phyloP scores from a whole-genome alignment of 306 rosid genomes.

The Sphenostylis stenocarpa region DNA sequence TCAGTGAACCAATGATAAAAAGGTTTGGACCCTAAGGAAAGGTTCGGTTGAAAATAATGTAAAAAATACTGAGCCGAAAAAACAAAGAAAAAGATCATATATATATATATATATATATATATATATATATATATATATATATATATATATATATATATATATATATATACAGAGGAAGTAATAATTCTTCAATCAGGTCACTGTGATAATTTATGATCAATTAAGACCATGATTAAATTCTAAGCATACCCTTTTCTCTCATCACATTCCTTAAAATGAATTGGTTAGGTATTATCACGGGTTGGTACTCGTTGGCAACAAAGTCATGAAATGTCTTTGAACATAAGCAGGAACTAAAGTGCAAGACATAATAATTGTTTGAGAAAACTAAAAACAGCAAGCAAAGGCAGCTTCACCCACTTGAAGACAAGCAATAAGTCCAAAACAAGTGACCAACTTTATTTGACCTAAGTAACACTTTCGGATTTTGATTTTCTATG shows the following conservation, averaged over 20 bases:
- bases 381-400: neutral
- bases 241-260: neutral
- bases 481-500: constrained; percentile 11
- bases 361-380: constrained; percentile 1
- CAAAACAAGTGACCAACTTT: neutral
- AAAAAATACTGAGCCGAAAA: too few species aligned
- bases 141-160: too few species aligned
- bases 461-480: neutral
- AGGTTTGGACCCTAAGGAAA: too few species aligned
- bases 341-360: constrained; percentile 11
- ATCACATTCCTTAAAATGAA: neutral
- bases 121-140: too few species aligned
- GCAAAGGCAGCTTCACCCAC: constrained; percentile 12
- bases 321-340: constrained; percentile 15
- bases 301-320: neutral
- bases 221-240: too few species aligned
- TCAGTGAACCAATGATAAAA: too few species aligned
- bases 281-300: neutral
- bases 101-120: too few species aligned
- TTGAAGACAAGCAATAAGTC: neutral
- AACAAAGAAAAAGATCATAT: too few species aligned
- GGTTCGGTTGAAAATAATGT: too few species aligned
- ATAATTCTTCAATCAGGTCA: too few species aligned
- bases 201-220: too few species aligned
- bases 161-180: too few species aligned